Percentiles rank a stretch among this genome's conserved stretches.
Evolutionary conservation across 2,329 filamentous ascomycete genomes (phyloP).

Genomic region (Microsporum audouinii): DNA sequence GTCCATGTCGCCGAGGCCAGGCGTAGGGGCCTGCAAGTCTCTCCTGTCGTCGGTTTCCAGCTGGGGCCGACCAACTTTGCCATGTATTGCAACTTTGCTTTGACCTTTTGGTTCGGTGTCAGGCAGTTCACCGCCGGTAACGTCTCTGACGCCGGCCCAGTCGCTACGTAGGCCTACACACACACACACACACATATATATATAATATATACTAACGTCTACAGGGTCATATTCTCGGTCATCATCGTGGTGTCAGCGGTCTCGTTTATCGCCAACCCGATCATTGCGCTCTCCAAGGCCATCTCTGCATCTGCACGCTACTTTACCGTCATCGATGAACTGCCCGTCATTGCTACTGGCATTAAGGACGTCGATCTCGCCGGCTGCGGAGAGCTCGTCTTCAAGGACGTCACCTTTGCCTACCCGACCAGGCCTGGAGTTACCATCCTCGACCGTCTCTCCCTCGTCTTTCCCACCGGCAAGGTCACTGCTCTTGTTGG

Average conservation of each 20-base stretch:
- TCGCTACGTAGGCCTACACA: slow-evolving; percentile 23
- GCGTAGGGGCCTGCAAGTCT: slow-evolving; percentile 22
- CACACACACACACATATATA: not conserved
- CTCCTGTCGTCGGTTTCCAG: slow-evolving; percentile 23
- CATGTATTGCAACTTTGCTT: slow-evolving; percentile 27
- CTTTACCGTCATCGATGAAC: slow-evolving; percentile 25
- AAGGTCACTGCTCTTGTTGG: slow-evolving; percentile 37
- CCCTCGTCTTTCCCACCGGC: slow-evolving; percentile 24
- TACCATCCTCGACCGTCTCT: slow-evolving; percentile 26
- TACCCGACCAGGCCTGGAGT: slow-evolving; percentile 46
- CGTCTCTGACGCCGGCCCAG: slow-evolving; percentile 26
- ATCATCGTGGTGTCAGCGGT: slow-evolving; percentile 15
- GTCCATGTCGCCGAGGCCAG: slow-evolving; percentile 29
- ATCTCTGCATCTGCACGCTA: slow-evolving; percentile 23
- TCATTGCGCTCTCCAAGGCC: slow-evolving; percentile 29
- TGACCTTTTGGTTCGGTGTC: slow-evolving; percentile 31
- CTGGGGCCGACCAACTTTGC: slow-evolving; percentile 27
- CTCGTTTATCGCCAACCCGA: slow-evolving; percentile 16
- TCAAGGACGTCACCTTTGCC: slow-evolving; percentile 57
- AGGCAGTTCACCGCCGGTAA: slow-evolving; percentile 26
- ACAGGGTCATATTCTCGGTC: slow-evolving; percentile 28
- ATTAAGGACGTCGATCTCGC: slow-evolving; percentile 42
- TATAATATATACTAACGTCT: not conserved
- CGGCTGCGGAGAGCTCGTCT: slow-evolving; percentile 44
- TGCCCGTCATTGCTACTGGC: slow-evolving; percentile 22